Evolutionary conservation across 345 rosid species (phyloP), one percentile per base, ranked within the genome.

Genomic region (Euphorbia tirucalli): DNA sequence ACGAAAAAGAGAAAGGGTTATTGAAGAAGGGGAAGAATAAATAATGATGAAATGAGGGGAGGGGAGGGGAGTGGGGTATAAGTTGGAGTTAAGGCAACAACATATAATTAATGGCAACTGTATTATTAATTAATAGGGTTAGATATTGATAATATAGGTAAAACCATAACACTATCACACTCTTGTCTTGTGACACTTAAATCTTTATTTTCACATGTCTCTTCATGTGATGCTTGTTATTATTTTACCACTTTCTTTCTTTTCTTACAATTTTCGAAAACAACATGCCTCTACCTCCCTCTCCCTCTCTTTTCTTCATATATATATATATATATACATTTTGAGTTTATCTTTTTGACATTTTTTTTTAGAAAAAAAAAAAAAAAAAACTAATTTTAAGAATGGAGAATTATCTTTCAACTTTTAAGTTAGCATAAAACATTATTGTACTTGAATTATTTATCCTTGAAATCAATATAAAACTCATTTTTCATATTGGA

Each of bases 151-250:
- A 8, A 44, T 44, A 61, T 8, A 62, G 61, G 70, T 48, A 49
- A 68, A 76, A 49, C 71, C 32, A 70, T 39, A 56, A 70, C 54
- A 64, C 67, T 65, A 35, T 32, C 41, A 41, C 56, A 54, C 11
- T 56, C 27, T 60, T 61, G 27, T 50, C 80, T 71, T 76, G 79
- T 76, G 79, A 76, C 56, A 50, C n/a, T 19, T 19, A 50, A 50
- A 30, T 16, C 7, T 19, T 25, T 19, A 32, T 35, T 16, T 39
- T 77, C 80, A 77, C 80, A 66, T 71, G 80, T 61, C 69, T 24
- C 75, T 11, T 59, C 75, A 63, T 58, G 46, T 61, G 18, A 55
- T n/a, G 25, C 24, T 55, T 55, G 59, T 35, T 35, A 3, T 35
- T 35, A 55, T n/a, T 22, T 55, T 21, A 7, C 13, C 59, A 21